These are phyloP conservation scores for Saturnispora silvae DNA, from an alignment of 805 yeast species.

Conservation along the genomic window DNA sequence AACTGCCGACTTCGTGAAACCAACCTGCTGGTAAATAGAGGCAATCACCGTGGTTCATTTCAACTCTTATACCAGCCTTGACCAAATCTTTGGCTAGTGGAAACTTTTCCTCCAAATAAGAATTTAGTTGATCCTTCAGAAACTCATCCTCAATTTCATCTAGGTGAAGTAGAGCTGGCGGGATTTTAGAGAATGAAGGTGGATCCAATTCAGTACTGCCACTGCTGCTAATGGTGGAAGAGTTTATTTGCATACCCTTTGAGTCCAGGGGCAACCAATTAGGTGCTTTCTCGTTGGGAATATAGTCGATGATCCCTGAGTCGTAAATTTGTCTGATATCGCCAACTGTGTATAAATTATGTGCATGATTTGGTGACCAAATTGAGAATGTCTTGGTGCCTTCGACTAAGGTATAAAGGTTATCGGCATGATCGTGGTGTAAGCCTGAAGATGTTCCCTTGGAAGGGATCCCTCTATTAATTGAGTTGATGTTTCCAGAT, in stretches of 20 bases:
- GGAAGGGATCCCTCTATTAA: constrained; percentile 45
- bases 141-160: constrained; percentile 35
- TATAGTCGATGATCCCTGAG: constrained; percentile 63
- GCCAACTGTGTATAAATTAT: constrained; percentile 54
- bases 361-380: constrained; percentile 53
- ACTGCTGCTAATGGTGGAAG: constrained; percentile 8
- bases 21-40: constrained; percentile 67
- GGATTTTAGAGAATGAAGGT: constrained; percentile 57
- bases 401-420: constrained; percentile 48
- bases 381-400: constrained; percentile 61
- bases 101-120: not conserved
- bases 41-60: constrained; percentile 54
- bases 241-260: constrained; percentile 42
- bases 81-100: constrained; percentile 17
- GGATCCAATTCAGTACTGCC: constrained; percentile 35
- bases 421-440: constrained; percentile 77
- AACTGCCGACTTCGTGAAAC: constrained; percentile 75
- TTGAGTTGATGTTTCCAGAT: not conserved
- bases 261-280: constrained; percentile 40
- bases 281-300: constrained; percentile 42
- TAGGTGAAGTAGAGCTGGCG: constrained; percentile 52
- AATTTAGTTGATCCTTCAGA: constrained; percentile 13
- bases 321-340: constrained; percentile 37
- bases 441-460: constrained; percentile 55
- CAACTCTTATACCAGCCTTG: constrained; percentile 34